These are phyloP conservation scores for Ceratocystiopsis sp. DNA, from an alignment of 2,329 filamentous ascomycete genomes.

Conservation along the genomic window DNA sequence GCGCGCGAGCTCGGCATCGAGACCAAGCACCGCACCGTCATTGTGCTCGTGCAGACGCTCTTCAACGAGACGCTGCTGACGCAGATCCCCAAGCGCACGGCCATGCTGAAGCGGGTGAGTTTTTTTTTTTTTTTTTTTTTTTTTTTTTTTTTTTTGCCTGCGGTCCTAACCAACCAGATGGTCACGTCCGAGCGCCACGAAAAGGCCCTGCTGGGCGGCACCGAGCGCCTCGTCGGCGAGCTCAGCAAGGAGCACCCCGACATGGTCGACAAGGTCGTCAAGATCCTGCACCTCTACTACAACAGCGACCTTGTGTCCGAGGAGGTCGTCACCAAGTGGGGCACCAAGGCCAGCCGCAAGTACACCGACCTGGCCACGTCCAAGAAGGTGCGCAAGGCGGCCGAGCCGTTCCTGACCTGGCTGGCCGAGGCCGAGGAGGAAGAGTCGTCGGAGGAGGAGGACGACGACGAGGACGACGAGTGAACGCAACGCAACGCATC, in stretches of 20 bases:
- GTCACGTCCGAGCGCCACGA: conserved; percentile 84
- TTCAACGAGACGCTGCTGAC: conserved; percentile 81
- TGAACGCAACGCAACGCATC: conserved; percentile 4
- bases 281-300: conserved; percentile 80
- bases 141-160: background rate
- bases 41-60: conserved; percentile 82
- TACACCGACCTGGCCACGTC: conserved; percentile 80
- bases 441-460: conserved; percentile 29
- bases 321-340: conserved; percentile 81
- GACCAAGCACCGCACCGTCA: conserved; percentile 78
- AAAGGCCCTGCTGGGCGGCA: conserved; percentile 87
- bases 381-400: conserved; percentile 90
- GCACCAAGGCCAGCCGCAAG: conserved; percentile 92
- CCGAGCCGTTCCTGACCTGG: conserved; percentile 88
- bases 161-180: conserved; percentile 29
- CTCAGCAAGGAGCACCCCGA: conserved; percentile 63
- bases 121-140: background rate
- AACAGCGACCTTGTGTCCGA: conserved; percentile 78
- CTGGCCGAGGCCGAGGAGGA: conserved; percentile 69
- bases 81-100: conserved; percentile 70
- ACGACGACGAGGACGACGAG: conserved; percentile 34
- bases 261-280: conserved; percentile 58
- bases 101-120: conserved; percentile 73
- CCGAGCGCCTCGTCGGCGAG: conserved; percentile 70
- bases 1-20: conserved; percentile 93